Evolutionary conservation across 768 basidiomycete species (phyloP).

Genomic region (Boletus reticulatus): DNA sequence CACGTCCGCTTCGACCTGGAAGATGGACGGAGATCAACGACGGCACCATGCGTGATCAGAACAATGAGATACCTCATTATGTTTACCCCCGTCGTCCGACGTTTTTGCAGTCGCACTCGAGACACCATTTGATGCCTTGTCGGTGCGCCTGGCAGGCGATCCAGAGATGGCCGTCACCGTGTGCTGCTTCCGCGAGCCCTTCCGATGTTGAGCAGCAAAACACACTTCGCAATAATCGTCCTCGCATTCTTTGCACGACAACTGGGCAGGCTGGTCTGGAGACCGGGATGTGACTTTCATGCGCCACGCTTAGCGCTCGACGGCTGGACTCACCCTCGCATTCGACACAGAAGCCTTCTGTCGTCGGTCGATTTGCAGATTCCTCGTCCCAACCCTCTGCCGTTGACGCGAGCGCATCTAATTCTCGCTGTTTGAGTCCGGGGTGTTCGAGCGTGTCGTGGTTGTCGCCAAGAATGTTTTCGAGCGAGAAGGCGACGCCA

Average conservation of each 20-base stretch:
- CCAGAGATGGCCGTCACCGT: constrained; percentile 44
- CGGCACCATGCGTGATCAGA: not conserved
- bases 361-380: constrained; percentile 39
- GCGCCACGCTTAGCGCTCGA: too few species aligned
- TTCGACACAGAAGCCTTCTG: constrained; percentile 75
- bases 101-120: not conserved
- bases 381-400: constrained; percentile 71
- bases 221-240: constrained; percentile 85
- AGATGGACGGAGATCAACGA: constrained; percentile 4
- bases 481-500: constrained; percentile 50
- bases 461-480: constrained; percentile 65
- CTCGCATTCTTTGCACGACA: constrained; percentile 67
- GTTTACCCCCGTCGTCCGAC: constrained; percentile 2
- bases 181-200: constrained; percentile 73
- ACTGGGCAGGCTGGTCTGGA: constrained; percentile 78
- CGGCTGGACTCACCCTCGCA: constrained; percentile 66
- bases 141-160: constrained; percentile 3
- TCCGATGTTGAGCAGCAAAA: constrained; percentile 81
- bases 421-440: constrained; percentile 29
- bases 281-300: too few species aligned
- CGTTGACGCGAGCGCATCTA: constrained; percentile 34
- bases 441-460: constrained; percentile 64
- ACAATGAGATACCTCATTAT: constrained; percentile 20
- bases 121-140: constrained; percentile 16
- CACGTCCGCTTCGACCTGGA: constrained; percentile 32